Evolutionary conservation across 2,329 filamentous ascomycete genomes (phyloP).

Genomic region (Phoma sp.): DNA sequence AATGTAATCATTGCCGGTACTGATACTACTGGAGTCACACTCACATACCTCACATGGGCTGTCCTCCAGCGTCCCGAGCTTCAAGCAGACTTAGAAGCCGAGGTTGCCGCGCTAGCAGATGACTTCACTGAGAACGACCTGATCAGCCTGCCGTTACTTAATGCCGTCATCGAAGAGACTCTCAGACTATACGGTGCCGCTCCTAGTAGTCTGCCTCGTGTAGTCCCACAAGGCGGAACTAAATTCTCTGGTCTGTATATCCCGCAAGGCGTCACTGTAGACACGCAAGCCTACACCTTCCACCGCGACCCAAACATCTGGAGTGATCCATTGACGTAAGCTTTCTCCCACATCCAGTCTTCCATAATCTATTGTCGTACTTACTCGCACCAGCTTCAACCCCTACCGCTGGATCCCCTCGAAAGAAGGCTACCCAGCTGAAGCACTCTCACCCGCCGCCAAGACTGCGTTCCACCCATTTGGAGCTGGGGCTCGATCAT

Average conservation of each 20-base stretch:
- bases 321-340: slow-evolving; percentile 33
- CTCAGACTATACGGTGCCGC: slow-evolving; percentile 46
- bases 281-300: slow-evolving; percentile 49
- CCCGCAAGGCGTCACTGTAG: slow-evolving; percentile 47
- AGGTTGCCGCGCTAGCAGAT: slow-evolving; percentile 24
- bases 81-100: slow-evolving; percentile 28
- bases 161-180: slow-evolving; percentile 50
- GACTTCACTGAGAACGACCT: slow-evolving; percentile 41
- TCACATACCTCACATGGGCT: slow-evolving; percentile 46
- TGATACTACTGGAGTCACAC: slow-evolving; percentile 42
- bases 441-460: slow-evolving; percentile 35
- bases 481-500: slow-evolving; percentile 71
- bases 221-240: slow-evolving; percentile 45
- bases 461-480: slow-evolving; percentile 70
- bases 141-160: slow-evolving; percentile 41
- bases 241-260: slow-evolving; percentile 45
- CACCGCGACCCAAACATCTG: slow-evolving; percentile 46
- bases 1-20: slow-evolving; percentile 45
- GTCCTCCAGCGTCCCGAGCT: slow-evolving; percentile 33
- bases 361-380: background rate
- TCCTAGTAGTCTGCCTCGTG: slow-evolving; percentile 45
- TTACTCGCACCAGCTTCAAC: slow-evolving; percentile 35
- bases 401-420: slow-evolving; percentile 40
- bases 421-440: slow-evolving; percentile 26
- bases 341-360: background rate